Evolutionary conservation across 164 flowering plant species (phyloP).

Genomic region (Aristolochia contorta): DNA sequence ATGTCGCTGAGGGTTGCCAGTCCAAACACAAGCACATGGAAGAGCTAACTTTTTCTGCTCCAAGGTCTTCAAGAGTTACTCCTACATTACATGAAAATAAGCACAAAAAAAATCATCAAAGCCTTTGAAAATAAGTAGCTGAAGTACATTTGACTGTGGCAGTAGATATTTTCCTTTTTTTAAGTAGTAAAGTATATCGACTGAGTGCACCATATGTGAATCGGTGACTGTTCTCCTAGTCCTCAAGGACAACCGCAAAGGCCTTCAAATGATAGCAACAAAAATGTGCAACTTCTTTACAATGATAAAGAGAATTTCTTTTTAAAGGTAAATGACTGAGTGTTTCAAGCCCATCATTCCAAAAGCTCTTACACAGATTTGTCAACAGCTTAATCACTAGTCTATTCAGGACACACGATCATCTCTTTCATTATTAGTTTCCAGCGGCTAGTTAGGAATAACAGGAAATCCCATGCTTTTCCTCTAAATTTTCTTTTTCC

Average conservation of each 20-base stretch:
- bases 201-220: background rate
- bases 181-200: background rate
- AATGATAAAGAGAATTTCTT: no score
- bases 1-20: conserved; percentile 68
- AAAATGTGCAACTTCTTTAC: background rate
- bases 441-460: background rate
- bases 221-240: no score
- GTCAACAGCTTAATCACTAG: background rate
- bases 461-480: no score
- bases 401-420: background rate
- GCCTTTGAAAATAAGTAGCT: background rate
- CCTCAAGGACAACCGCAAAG: background rate
- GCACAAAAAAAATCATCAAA: background rate
- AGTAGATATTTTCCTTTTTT: background rate
- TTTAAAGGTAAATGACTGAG: no score
- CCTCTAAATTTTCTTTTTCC: background rate
- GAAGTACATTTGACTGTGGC: background rate
- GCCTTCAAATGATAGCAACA: background rate
- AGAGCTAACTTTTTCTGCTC: conserved; percentile 37
- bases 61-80: conserved; percentile 30
- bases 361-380: no score
- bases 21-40: conserved; percentile 93
- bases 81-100: conserved; percentile 23
- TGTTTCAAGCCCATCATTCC: no score
- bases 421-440: background rate